Evolutionary conservation across 2,329 filamentous ascomycete species (phyloP).

Genomic region (Orbilia blumenaviensis): DNA sequence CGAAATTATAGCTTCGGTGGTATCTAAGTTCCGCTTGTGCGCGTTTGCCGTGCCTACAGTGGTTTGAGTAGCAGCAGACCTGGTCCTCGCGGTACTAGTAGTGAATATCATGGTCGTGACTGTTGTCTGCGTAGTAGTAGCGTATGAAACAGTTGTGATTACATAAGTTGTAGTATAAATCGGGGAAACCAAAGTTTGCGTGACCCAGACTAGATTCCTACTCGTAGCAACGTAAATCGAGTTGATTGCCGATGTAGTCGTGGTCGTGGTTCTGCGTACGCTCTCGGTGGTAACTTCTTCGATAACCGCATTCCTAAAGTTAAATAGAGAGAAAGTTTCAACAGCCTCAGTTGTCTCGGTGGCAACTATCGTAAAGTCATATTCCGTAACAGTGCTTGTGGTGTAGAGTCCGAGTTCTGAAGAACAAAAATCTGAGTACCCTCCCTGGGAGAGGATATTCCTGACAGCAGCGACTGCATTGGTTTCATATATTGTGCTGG

Average conservation of each 20-base stretch:
- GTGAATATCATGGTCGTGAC: background rate
- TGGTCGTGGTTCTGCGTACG: background rate
- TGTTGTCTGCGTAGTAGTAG: background rate
- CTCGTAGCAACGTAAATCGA: background rate
- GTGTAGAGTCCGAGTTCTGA: constrained; percentile 30
- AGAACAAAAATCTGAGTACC: constrained; percentile 41
- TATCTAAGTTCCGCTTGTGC: too few species aligned
- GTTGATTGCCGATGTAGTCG: background rate
- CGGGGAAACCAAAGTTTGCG: background rate
- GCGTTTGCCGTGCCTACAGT: too few species aligned
- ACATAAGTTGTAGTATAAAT: background rate
- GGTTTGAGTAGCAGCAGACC: background rate
- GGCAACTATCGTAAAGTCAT: background rate
- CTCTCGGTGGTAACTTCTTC: background rate
- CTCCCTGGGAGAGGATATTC: constrained; percentile 22
- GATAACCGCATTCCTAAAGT: background rate
- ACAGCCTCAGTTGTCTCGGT: background rate
- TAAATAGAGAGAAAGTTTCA: background rate
- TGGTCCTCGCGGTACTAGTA: background rate
- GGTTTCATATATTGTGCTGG: constrained; percentile 9
- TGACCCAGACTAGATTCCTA: background rate
- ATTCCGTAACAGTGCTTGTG: constrained; percentile 15
- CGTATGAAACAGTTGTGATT: background rate
- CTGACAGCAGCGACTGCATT: constrained; percentile 19
- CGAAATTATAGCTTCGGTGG: too few species aligned